Evolutionary conservation across 2,329 filamentous ascomycete species (phyloP), one percentile per base, ranked within the genome.

Genomic region (Fusarium verticillioides): DNA sequence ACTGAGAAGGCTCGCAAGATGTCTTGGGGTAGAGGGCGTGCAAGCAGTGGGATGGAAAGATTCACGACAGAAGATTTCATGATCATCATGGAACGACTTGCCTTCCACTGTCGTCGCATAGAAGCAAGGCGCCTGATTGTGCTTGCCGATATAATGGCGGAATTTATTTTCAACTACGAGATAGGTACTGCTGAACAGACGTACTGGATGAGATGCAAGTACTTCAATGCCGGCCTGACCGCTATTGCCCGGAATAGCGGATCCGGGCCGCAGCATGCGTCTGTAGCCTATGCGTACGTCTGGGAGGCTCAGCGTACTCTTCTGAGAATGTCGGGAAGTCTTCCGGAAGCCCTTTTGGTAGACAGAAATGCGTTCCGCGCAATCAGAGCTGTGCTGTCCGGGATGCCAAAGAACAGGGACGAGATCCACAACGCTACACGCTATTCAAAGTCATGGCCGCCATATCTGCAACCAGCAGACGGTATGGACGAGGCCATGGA

Each of bases 291-390:
- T 60, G 64, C 73, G 5, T 83, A 81, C 69, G 78, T 82, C 40
- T 92, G 90, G 90, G 83, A 87, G 61, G 89, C 89, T 0, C 88
- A 91, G 70, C 86, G 84, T 53, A 80, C 84, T 9, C 81, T 92
- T 34, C 79, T 92, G 30, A 81, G 83, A 23, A 82, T 87, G 77
- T 90, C 89, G 0, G 84, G 85, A 30, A 78, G 80, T 7, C 81
- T 89, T 36, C 77, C 84, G 4, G 84, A 83, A 12, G 84, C 87
- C 7, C 79, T 91, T 8, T 75, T 87, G n/a, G 84, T 91, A 36
- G 84, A 85, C 67, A 82, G 82, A 39, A 71, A 76, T 4, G 87
- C 87, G 26, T 92, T 91, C 64, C 83, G 83, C 54, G 85, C 89
- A 8, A 87, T 92, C 49, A 84, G 87, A 42, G 74, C 82, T 43